Base-by-base conservation (phyloP, 192 early-diverging fungal species). In the Coemansia aciculifera region DNA sequence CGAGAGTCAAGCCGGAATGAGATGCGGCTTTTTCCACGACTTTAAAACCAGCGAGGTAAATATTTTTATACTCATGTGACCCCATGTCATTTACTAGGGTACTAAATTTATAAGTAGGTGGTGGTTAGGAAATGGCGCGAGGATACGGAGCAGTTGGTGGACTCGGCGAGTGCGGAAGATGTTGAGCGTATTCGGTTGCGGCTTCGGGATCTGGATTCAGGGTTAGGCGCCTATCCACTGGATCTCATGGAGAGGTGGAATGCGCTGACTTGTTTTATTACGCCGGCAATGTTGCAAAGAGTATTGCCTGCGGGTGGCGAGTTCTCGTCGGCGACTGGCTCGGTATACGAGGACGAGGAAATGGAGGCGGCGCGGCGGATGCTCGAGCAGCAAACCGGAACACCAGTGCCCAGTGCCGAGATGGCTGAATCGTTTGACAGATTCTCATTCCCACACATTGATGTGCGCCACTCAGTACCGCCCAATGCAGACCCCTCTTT, bases 391-490 rank as follows among this genome's bases (percentile, higher is more conserved):
- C n/a, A 61, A 3, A 56, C 66, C 1, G 43, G 10, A 13, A 21
- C 17, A 5, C 9, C 27, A 11, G 6, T 46, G 17, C 44, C 57
- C 40, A n/a, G 38, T 1, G 48, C 1, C 1, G 51, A 52, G 11
- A 27, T 34, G 24, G 10, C n/a, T 2, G 42, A 23, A 6, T 12
- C 24, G 11, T 15, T 36, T 71, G 76, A 83, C 38, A 64, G 73
- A 23, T 73, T 83, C 59, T 21, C 31, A 3, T 97, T 98, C 64
- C 89, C 94, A 0, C 66, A 74, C 9, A 86, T 95, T 64, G 90
- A 99, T 66, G 79, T 97, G 38, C 87, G 89, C 62, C 85, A 86
- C 32, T 97, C 95, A 36, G 97, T 93, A 67, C 90, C 91, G 0
- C 42, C 75, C 8, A 86, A 87, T n/a, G 91, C 93, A 4, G 74